Percentiles rank a stretch among this genome's conserved stretches.
Conservation (phyloP, 1,284 basidiomycete genomes). For the Boletellus deceptivus region DNA sequence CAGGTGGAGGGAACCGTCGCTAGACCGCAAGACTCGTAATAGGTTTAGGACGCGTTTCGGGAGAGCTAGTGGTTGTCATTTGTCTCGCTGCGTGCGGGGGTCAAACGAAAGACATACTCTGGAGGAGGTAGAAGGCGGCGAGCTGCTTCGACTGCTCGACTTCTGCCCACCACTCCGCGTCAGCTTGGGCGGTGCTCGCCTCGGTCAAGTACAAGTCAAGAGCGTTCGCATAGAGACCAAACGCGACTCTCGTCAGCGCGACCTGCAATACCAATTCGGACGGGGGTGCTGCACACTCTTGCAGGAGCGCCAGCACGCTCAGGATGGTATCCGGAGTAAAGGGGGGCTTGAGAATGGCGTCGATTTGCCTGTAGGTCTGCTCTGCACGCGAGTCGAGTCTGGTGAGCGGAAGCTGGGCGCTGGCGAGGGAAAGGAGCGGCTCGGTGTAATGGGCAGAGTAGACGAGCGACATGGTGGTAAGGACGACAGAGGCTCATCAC, state of each 20-base stretch:
- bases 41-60: slow-evolving; percentile 54
- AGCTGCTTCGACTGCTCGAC: slow-evolving; percentile 53
- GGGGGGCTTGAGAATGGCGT: slow-evolving; percentile 21
- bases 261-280: slow-evolving; percentile 19
- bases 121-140: slow-evolving; percentile 57
- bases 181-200: slow-evolving; percentile 61
- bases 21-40: slow-evolving; percentile 43
- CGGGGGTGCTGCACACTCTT: slow-evolving; percentile 1
- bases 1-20: slow-evolving; percentile 46
- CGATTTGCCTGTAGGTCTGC: slow-evolving; percentile 13
- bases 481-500: slow-evolving; percentile 22
- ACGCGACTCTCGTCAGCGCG: slow-evolving; percentile 45
- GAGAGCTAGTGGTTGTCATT: slow-evolving; percentile 43
- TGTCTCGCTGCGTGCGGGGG: neutral
- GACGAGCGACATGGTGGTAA: slow-evolving; percentile 19
- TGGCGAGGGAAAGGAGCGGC: slow-evolving; percentile 21
- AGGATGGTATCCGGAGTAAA: slow-evolving; percentile 17
- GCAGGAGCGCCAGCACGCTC: slow-evolving; percentile 17
- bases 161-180: slow-evolving; percentile 76
- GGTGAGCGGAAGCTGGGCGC: slow-evolving; percentile 6
- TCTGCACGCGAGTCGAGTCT: slow-evolving; percentile 12
- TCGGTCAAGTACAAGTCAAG: slow-evolving; percentile 58
- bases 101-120: slow-evolving; percentile 47
- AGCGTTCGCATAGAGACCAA: slow-evolving; percentile 58
- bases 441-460: slow-evolving; percentile 32